phyloP scores from a whole-genome alignment of 257 asterid species.

The Plantago ovata region DNA sequence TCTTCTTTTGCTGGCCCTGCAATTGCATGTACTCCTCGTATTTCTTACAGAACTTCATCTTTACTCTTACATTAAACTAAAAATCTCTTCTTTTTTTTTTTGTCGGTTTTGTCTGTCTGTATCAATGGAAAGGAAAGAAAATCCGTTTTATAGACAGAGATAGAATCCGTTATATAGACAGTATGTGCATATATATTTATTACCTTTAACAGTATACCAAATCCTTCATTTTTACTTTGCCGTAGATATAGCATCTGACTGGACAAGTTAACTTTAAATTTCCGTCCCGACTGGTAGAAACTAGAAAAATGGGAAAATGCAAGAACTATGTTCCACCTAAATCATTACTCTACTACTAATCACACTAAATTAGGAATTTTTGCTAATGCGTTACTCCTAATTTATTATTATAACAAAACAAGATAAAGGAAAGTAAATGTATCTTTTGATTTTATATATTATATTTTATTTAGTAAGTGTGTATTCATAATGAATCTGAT shows the following conservation, averaged over 20 bases:
- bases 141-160: not conserved
- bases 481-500: too few species aligned
- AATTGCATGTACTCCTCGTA: constrained; percentile 84
- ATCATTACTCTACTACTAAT: too few species aligned
- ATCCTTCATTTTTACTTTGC: not conserved
- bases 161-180: too few species aligned
- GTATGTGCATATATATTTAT: too few species aligned
- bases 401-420: too few species aligned
- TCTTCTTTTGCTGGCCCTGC: constrained; percentile 41
- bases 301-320: not conserved
- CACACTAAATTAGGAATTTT: too few species aligned
- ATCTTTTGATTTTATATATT: too few species aligned
- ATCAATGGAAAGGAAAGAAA: not conserved
- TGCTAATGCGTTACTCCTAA: too few species aligned
- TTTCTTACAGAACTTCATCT: constrained; percentile 91
- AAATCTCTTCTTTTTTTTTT: not conserved
- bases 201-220: not conserved
- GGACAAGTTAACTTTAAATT: not conserved
- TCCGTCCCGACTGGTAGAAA: not conserved
- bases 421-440: too few species aligned
- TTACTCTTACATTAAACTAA: not conserved
- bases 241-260: not conserved
- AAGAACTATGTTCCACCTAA: not conserved
- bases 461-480: too few species aligned
- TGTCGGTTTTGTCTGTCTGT: not conserved